Base-by-base conservation (phyloP, 1,284 basidiomycete genomes). In the Exsudoporus floridanus region DNA sequence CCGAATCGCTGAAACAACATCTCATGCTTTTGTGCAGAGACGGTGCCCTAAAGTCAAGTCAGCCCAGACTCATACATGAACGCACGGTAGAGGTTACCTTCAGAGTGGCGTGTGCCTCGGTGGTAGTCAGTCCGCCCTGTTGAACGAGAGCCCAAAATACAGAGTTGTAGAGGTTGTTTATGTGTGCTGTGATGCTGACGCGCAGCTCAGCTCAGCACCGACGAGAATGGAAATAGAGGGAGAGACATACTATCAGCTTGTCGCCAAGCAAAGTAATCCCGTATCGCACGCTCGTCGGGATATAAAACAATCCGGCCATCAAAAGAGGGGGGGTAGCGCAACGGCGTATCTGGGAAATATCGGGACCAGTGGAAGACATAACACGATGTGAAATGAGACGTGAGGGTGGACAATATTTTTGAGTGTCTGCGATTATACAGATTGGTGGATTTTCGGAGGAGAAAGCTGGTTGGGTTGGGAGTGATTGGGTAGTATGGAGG, bases 141-240 rank as follows among this genome's bases (percentile, higher is more conserved):
- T 90, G 84, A 0, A 98, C 85, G 9, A 99, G 78, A 0, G 94
- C 90, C 97, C 96, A 99, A 69, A 98, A 99, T 0, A 78, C 77
- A 0, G 97, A 98, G 65, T 99, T 99, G 76, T 99, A 96, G 21
- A 99, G 76, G 67, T 98, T 99, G 71, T 99, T 99, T 70, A 99
- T 92, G 69, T 99, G 97, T 0, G 97, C 94, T 97, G 64, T 28
- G 54, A 58, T 33, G 54, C 52, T 53, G 51, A 55, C 59, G 54
- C 46, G 38, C 52, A 59, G 53, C 60, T 28, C n/a, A 19, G 55
- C 63, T 68, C 46, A 70, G 54, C 28, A 19, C 37, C 39, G 8
- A 31, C 3, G 25, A 36, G 8, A 25, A 43, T 16, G n/a, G 10
- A 7, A 5, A 30, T 7, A 36, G 18, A 1, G 27, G 37, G 49